These are phyloP conservation scores for Termitomyces sp. DNA, from an alignment of 768 basidiomycete genomes.

Conservation along the genomic window DNA sequence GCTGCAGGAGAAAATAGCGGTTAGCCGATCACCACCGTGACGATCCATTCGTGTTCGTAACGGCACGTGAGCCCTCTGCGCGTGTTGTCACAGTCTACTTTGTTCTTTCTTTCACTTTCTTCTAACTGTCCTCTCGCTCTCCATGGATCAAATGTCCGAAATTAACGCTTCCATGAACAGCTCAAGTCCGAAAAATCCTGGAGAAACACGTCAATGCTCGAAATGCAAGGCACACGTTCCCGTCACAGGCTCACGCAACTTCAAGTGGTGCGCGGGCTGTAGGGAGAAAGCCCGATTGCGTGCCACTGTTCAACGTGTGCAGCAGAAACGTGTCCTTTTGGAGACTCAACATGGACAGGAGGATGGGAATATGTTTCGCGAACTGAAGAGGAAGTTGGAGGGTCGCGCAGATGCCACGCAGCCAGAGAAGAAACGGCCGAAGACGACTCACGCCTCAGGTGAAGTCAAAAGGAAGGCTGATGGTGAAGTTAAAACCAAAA, in stretches of 20 bases:
- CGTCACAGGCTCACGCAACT: not conserved
- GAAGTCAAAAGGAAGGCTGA: not conserved
- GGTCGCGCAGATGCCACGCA: not conserved
- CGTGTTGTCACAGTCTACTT: not conserved
- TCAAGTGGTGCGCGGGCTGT: constrained; percentile 2
- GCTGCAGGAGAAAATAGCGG: too few species aligned
- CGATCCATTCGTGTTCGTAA: not conserved
- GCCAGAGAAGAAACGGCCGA: not conserved
- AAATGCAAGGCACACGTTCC: not conserved
- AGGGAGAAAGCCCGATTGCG: not conserved
- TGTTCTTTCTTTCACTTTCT: not conserved
- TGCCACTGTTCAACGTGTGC: not conserved
- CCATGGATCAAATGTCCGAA: not conserved
- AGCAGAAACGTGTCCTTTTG: not conserved
- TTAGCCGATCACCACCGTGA: not conserved
- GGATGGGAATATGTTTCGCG: not conserved
- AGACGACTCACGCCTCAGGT: not conserved
- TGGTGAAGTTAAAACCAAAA: not conserved
- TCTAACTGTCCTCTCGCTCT: not conserved
- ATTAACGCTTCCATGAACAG: too few species aligned
- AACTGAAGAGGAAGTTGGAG: not conserved
- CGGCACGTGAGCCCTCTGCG: not conserved
- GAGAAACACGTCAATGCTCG: not conserved
- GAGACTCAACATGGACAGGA: not conserved
- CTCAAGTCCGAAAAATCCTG: not conserved